phyloP scores from a whole-genome alignment of 225 moss, liverwort and hornwort species.

The Physcomitrium patens region DNA sequence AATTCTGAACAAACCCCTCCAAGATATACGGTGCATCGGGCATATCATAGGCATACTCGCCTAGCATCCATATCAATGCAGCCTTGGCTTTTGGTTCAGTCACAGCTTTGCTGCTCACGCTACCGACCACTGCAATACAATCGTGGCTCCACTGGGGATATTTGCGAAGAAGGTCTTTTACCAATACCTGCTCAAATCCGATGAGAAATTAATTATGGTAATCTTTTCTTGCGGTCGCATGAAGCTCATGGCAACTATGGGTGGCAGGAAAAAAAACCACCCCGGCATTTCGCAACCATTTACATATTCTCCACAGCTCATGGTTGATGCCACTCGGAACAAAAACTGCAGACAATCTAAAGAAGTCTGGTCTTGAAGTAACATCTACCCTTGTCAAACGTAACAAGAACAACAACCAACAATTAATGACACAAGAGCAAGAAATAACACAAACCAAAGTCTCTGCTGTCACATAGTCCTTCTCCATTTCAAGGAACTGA shows the following conservation, averaged over 20 bases:
- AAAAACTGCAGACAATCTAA: constrained; percentile 1
- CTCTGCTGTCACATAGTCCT: constrained; percentile 98
- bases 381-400: constrained; percentile 10
- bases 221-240: constrained; percentile 21
- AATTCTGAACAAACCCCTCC: constrained; percentile 82
- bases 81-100: constrained; percentile 95
- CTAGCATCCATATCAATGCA: constrained; percentile 97
- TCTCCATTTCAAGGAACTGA: constrained; percentile 98
- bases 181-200: constrained; percentile 68
- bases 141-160: constrained; percentile 99
- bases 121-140: constrained; percentile 98
- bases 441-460: constrained; percentile 70
- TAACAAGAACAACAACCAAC: constrained; percentile 19
- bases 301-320: not conserved
- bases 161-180: constrained; percentile 95
- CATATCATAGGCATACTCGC: constrained; percentile 99
- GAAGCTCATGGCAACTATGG: constrained; percentile 12
- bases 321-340: constrained; percentile 1
- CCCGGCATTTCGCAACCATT: constrained; percentile 5
- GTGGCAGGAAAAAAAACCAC: constrained; percentile 15
- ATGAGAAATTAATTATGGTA: constrained; percentile 22
- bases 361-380: constrained; percentile 15
- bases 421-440: constrained; percentile 8
- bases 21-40: constrained; percentile 90
- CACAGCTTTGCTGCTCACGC: constrained; percentile 91